Evolutionary conservation across 1,139 yeast species (phyloP).

Genomic region (Saccharomycopsis hybrid): DNA sequence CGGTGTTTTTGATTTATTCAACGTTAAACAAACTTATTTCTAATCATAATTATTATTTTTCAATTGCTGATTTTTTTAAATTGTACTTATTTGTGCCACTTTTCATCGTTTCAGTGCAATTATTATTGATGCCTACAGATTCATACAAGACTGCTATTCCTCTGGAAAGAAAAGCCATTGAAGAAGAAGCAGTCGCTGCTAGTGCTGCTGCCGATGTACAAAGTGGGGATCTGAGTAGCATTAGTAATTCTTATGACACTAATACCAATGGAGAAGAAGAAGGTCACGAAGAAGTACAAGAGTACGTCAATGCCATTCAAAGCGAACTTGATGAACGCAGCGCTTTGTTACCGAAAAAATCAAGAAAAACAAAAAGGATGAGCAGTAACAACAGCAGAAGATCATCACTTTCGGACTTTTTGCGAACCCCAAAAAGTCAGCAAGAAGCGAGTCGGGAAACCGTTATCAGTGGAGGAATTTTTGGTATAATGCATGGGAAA

Average conservation of each 20-base stretch:
- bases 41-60: conserved; percentile 25
- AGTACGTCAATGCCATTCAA: conserved; percentile 6
- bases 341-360: conserved; percentile 12
- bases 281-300: not conserved
- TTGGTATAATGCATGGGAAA: conserved; percentile 52
- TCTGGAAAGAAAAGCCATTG: not conserved
- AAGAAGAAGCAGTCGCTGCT: not conserved
- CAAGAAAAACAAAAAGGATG: not conserved
- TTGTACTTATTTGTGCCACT: conserved; percentile 64
- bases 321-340: conserved; percentile 13
- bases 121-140: conserved; percentile 69
- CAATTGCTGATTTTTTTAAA: conserved; percentile 53
- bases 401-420: conserved; percentile 19
- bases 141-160: conserved; percentile 52
- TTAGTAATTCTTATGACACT: no score
- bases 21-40: conserved; percentile 28
- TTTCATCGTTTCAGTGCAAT: conserved; percentile 66
- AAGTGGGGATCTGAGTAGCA: no score
- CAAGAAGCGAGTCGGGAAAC: conserved; percentile 12
- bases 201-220: not conserved
- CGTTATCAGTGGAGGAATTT: conserved; percentile 14
- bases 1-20: conserved; percentile 63
- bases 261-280: not conserved
- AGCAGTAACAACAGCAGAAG: conserved; percentile 16
- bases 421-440: conserved; percentile 12